Base-by-base conservation (phyloP, 2,329 filamentous ascomycete genomes). In the Epichloe sp. region DNA sequence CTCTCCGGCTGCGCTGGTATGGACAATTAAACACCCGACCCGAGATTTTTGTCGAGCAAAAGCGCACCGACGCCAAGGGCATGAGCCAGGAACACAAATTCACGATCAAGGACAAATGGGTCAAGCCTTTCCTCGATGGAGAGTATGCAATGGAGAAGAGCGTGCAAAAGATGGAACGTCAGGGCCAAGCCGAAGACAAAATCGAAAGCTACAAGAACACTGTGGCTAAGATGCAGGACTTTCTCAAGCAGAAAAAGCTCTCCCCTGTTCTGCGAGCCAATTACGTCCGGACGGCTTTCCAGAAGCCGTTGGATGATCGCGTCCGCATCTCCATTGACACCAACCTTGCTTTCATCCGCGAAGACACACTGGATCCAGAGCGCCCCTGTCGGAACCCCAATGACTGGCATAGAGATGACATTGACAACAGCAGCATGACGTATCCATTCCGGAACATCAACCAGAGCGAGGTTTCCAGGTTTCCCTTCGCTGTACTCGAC, bases 241-340 rank as follows among this genome's bases (percentile, higher is more conserved):
- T 95, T 60, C 82, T 96, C 64, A 79, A 80, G 61, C 77, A 86
- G 46, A 80, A 87, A 61, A 78, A 86, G 51, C 74, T 98, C 15
- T 81, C 91, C 63, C 93, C 93, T 5, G 78, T 95, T 35, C 68
- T 98, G 49, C 82, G 93, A 48, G 93, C 93, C 55, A 95, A 95
- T 69, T 97, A 97, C 66, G 86, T 83, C 40, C 86, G 93, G 55
- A 95, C 89, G 1, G 93, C 93, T 1, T 98, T 97, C 72, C 93
- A 98, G 68, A 95, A 95, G 58, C 93, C 93, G 5, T 82, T 87
- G 14, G 90, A 98, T 64, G 83, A 94, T 65, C 85, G 87, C 19
- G 83, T 98, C 45, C 83, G 93, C 50, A 87, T 98, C 59, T 90
- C 89, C 5, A 86, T 98, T 53, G 93, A 98, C 65, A 96, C 89